Conservation (phyloP, 2,329 filamentous ascomycete genomes). For the Neodidymelliopsis sp. region DNA sequence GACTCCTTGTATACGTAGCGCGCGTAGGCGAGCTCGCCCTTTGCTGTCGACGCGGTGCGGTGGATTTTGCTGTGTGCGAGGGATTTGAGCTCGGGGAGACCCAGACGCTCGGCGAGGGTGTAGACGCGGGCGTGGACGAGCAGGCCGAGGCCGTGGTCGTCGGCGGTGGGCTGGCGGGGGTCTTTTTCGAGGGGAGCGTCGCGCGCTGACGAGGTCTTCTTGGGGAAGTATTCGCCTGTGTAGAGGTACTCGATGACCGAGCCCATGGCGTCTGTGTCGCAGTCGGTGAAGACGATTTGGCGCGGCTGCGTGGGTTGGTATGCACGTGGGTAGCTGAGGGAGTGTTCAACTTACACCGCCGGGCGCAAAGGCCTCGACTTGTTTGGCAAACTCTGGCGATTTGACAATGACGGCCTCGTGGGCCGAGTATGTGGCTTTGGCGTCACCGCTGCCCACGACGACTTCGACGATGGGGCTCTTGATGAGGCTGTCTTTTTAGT, state of each 20-base stretch:
- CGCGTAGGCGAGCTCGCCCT: slow-evolving; percentile 90
- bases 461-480: slow-evolving; percentile 59
- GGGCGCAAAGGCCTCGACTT: slow-evolving; percentile 67
- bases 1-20: slow-evolving; percentile 89
- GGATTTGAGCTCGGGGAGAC: slow-evolving; percentile 69
- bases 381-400: slow-evolving; percentile 76
- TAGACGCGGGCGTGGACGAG: slow-evolving; percentile 90
- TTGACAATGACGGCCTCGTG: slow-evolving; percentile 79
- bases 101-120: slow-evolving; percentile 83
- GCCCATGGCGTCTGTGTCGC: slow-evolving; percentile 76
- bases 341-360: slow-evolving; percentile 64
- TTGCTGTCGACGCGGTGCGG: slow-evolving; percentile 84
- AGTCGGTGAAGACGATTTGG: slow-evolving; percentile 71
- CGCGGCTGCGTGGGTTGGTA: slow-evolving; percentile 59
- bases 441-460: slow-evolving; percentile 59
- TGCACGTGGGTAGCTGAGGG: background rate
- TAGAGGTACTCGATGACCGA: slow-evolving; percentile 86
- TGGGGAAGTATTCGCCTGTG: slow-evolving; percentile 85
- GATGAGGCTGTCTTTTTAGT: slow-evolving; percentile 58
- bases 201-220: slow-evolving; percentile 64
- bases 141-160: slow-evolving; percentile 82
- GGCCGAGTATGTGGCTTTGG: slow-evolving; percentile 71
- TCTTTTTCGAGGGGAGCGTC: slow-evolving; percentile 75
- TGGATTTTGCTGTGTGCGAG: slow-evolving; percentile 91
- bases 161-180: slow-evolving; percentile 68